Evolutionary conservation across 2,329 filamentous ascomycete species (phyloP), one percentile per base, ranked within the genome.

Genomic region (Ophiostoma ips): DNA sequence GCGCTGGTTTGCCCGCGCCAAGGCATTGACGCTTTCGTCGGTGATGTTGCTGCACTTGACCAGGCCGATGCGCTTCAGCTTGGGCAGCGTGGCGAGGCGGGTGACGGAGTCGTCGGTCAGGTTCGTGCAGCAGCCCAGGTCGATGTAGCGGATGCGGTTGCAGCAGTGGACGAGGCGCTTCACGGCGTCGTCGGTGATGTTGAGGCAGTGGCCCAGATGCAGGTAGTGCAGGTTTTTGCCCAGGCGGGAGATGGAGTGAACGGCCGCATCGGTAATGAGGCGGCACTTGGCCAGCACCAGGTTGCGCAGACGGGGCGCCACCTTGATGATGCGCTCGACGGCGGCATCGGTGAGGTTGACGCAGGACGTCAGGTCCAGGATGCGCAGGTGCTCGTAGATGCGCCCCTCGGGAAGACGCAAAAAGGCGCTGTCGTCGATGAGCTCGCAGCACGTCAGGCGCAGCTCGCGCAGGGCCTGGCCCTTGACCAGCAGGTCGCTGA

Each of bases 161-260:
- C 92, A 98, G 49, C 72, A 73, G 57, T 83, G 81, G 36, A 95
- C 87, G 31, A 98, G 73, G 50, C 81, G 81, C 58, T 85, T 84
- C 16, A 98, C 87, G 1, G 87, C 89, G 34, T 81, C 75, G 61
- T 98, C 92, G 0, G 90, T 95, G 61, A 98, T 89, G 44, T 89
- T 81, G 28, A 79, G 79, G 65, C 92, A 98, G 64, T 98, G 92
- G 10, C 92, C 92, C 2, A 98, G 74, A 61, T 98, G 92, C 48
- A 98, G 83, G 63, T 95, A 96, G 65, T 98, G 92, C 50, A 98
- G 70, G 59, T 96, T 98, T 71, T 95, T 96, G 55, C 89, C 88
- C 4, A 98, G 75, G 58, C 79, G 83, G 51, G 88, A 83, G 55
- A 98, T 96, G 50, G 89, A 83, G 58, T 84, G 73, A 9, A 98